Evolutionary conservation across 2,329 filamentous ascomycete species (phyloP).

Genomic region (Fusarium tanahbumbuense): DNA sequence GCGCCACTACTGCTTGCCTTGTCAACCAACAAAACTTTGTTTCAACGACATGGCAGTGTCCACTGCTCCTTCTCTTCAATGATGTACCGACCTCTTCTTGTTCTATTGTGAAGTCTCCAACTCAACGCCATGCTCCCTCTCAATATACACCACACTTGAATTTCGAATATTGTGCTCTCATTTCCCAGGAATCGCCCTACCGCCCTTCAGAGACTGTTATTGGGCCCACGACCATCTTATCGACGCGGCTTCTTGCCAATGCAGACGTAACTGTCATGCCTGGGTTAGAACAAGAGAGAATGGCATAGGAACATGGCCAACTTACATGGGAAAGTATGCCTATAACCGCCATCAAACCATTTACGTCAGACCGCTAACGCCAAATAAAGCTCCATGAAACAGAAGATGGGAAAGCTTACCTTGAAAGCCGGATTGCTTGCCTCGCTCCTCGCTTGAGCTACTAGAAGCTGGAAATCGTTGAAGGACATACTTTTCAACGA

Average conservation of each 20-base stretch:
- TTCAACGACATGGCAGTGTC: conserved; percentile 32
- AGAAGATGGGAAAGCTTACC: conserved; percentile 52
- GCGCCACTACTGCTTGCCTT: conserved; percentile 37
- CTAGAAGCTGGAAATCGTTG: conserved; percentile 67
- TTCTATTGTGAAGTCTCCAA: background rate
- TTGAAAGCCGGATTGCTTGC: conserved; percentile 66
- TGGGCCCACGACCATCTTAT: conserved; percentile 13
- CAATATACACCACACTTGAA: background rate
- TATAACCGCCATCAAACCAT: conserved; percentile 42
- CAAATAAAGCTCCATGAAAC: background rate
- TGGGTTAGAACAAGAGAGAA: conserved; percentile 18
- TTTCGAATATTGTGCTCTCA: background rate
- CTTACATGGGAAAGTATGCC: conserved; percentile 73
- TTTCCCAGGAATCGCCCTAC: background rate
- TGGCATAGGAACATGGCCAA: conserved; percentile 18
- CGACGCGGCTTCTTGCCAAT: conserved; percentile 67
- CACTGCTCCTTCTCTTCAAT: background rate
- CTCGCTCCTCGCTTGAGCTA: conserved; percentile 66
- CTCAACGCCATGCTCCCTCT: background rate
- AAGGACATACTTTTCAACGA: conserved; percentile 61
- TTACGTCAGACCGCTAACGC: conserved; percentile 11
- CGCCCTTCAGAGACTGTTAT: background rate
- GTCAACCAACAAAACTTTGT: conserved; percentile 41
- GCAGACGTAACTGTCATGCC: conserved; percentile 65
- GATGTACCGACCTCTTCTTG: background rate